Base-by-base conservation (phyloP, 371 early-diverging fungal genomes). In the Dichotomocladium elegans region DNA sequence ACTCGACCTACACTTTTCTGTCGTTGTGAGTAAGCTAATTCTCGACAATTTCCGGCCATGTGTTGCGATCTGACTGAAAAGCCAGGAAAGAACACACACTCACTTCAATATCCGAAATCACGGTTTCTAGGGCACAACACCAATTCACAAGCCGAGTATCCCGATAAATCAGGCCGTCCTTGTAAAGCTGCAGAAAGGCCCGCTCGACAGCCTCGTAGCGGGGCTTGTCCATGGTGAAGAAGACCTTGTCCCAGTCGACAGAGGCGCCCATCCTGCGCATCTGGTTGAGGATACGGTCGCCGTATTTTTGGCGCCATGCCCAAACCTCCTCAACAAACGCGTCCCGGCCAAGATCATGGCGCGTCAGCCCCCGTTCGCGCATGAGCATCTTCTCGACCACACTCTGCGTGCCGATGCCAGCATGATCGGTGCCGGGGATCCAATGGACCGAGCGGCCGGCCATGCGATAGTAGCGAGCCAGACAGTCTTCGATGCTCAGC, bases 341-440 rank as follows among this genome's bases (percentile, higher is more conserved):
- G n/a, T 90, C 90, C 41, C 96, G 73, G 3, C 91, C 91, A 25
- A 94, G 53, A 60, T 85, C 81, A 43, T 81, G 83, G 0, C 83
- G 69, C 3, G 83, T 75, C 14, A 64, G 31, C 6, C 63, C 64
- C 2, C 63, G 59, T 50, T 89, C 85, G 46, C 82, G 83, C 80
- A 79, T 80, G 44, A 97, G 58, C 58, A 87, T 80, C 69, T 92
- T 93, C 66, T 96, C 96, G 4, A 99, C 96, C 10, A 99, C 95
- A 1, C 91, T 83, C 63, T 99, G 98, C 0, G 96, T 96, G 14
- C 95, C 92, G 57, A 99, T 99, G 43, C 99, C 98, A 15, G 99
- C 99, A 69, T 99, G 99, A 63, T 99, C 99, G 55, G 90, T 90
- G 12, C 99, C 99, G 12, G 98, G 97, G 14, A 96, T 81, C 84